phyloP scores from a whole-genome alignment of 2,329 filamentous ascomycete species.

The Celoporthe dispersa region DNA sequence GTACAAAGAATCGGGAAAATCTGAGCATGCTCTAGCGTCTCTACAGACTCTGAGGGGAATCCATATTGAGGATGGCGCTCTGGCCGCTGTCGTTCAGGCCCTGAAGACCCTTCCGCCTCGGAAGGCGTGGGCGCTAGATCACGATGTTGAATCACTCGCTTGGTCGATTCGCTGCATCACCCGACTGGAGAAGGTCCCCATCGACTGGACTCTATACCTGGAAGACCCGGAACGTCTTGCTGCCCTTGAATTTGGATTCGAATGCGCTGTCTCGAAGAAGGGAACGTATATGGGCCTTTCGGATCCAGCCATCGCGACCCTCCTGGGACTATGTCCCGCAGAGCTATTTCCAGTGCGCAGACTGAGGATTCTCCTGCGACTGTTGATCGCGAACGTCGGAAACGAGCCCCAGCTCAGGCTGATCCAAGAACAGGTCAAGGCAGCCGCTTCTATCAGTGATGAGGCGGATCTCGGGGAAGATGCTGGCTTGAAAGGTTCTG shows the following conservation, averaged over 20 bases:
- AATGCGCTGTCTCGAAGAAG: conserved; percentile 45
- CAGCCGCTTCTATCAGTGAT: conserved; percentile 44
- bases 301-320: conserved; percentile 50
- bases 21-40: conserved; percentile 61
- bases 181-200: conserved; percentile 60
- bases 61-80: conserved; percentile 61
- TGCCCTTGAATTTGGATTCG: conserved; percentile 64
- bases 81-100: conserved; percentile 56
- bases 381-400: conserved; percentile 55
- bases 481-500: conserved; percentile 46
- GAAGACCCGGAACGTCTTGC: conserved; percentile 57
- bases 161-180: conserved; percentile 64
- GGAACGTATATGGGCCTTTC: conserved; percentile 42
- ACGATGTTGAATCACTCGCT: conserved; percentile 57
- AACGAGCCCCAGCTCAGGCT: conserved; percentile 33
- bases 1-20: conserved; percentile 56
- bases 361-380: conserved; percentile 54
- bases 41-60: conserved; percentile 65
- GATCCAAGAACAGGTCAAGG: conserved; percentile 39
- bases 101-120: conserved; percentile 55
- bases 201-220: conserved; percentile 60
- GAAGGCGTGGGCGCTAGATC: conserved; percentile 56
- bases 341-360: conserved; percentile 58
- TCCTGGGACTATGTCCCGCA: conserved; percentile 55
- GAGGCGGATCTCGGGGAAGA: conserved; percentile 51